Evolutionary conservation across 345 rosid genomes (phyloP).

Genomic region (Populus davidiana): DNA sequence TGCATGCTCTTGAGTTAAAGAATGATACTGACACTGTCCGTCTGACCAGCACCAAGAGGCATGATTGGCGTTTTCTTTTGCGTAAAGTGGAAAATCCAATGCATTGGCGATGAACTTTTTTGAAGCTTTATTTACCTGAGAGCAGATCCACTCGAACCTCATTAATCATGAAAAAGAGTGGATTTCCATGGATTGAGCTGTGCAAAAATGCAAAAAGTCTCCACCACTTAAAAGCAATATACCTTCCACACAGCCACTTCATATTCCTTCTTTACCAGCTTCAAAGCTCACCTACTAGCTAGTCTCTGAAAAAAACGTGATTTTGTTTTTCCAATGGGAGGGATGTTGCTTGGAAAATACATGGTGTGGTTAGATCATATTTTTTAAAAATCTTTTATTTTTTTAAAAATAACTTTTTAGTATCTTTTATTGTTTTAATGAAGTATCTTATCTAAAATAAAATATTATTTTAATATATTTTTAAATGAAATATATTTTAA

Average conservation of each 20-base stretch:
- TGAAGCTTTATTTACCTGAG: constrained; percentile 3
- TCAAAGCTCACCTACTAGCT: not conserved
- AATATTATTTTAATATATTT: no score
- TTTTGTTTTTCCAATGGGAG: not conserved
- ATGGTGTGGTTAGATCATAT: no score
- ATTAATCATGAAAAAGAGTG: constrained; percentile 30
- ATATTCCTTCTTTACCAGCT: not conserved
- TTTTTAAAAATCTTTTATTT: no score
- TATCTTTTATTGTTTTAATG: no score
- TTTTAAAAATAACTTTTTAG: no score
- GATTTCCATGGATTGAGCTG: constrained; percentile 46
- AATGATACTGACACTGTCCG: constrained; percentile 7
- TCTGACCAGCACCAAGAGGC: constrained; percentile 17
- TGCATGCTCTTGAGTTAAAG: not conserved
- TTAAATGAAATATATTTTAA: no score
- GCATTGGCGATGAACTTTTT: not conserved
- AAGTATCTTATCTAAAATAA: no score
- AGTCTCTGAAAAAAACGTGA: constrained; percentile 7
- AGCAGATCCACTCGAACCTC: constrained; percentile 21
- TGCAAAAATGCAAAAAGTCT: constrained; percentile 13
- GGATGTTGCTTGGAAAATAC: no score
- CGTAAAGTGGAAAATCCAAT: constrained; percentile 21
- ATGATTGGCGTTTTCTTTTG: constrained; percentile 15
- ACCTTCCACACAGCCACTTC: not conserved
- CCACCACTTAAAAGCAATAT: not conserved